Evolutionary conservation across 2,329 filamentous ascomycete species (phyloP), one percentile per base, ranked within the genome.

Genomic region (Epicoccum nigrum): DNA sequence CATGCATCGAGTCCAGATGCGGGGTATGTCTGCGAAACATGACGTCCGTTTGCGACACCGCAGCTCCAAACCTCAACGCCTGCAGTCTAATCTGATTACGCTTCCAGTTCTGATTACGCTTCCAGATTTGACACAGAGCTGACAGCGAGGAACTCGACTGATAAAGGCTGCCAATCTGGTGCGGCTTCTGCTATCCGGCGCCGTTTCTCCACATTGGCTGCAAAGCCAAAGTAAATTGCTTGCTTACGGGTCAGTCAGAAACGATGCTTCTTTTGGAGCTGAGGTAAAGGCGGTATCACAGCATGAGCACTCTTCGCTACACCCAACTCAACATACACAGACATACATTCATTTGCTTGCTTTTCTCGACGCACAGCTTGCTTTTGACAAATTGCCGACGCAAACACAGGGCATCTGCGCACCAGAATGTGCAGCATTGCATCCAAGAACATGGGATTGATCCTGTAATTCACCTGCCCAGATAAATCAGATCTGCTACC

Each of bases 21-120:
- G 49, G 49, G 49, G 49, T 43, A 43, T 37, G 51, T 43, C 57
- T 50, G 57, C 57, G 40, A 50, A 27, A 40, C 55, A 56, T 62
- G 59, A 60, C 57, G 57, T 59, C 39, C 44, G 37, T 20, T 20
- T 28, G 55, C 42, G 31, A 50, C 42, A 55, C 55, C 34, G 34
- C 47, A 43, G 39, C 51, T 39, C 37, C 37, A 50, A 37, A 51
- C 42, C 47, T 44, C 49, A 47, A 52, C 49, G 35, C 32, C 38
- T 49, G 45, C 38, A 52, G 6, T 19, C 44, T 15, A 4, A 4
- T 33, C 28, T 19, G 38, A 34, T 43, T 42, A 7, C 19, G 16
- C 25, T 27, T 15, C 15, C 15, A 16, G 8, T 2, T 19, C 5
- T 37, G 38, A 34, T 43, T 42, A 7, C 19, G 16, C 25, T 27